phyloP scores from a whole-genome alignment of 352 stramenopile genomes.

The Phytophthora hibernalis region DNA sequence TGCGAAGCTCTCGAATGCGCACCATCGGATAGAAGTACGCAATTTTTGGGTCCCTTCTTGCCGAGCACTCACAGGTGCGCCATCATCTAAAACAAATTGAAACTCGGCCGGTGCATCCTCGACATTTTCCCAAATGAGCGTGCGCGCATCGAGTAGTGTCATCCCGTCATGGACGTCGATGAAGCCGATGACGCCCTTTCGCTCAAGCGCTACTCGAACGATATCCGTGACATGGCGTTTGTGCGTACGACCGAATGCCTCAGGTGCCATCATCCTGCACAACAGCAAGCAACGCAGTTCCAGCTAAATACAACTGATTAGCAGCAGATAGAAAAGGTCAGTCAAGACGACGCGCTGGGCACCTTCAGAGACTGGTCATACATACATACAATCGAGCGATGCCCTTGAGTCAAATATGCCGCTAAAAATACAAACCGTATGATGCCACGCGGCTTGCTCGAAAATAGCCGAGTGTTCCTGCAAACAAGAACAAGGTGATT shows the following conservation, averaged over 20 bases:
- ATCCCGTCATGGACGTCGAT: slow-evolving; percentile 76
- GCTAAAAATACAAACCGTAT: slow-evolving; percentile 30
- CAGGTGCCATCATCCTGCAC: slow-evolving; percentile 62
- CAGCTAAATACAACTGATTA: slow-evolving; percentile 2
- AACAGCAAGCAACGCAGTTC: neutral
- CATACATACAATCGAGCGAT: slow-evolving; percentile 15
- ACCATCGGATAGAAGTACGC: slow-evolving; percentile 72
- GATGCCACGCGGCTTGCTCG: neutral
- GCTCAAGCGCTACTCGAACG: slow-evolving; percentile 70
- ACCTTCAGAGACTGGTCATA: slow-evolving; percentile 19
- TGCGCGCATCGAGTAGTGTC: slow-evolving; percentile 65
- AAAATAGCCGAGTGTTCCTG: slow-evolving; percentile 32
- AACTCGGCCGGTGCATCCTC: slow-evolving; percentile 71
- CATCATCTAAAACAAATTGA: slow-evolving; percentile 78
- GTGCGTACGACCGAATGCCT: slow-evolving; percentile 49
- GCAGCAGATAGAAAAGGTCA: slow-evolving; percentile 10
- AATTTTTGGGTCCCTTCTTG: slow-evolving; percentile 73
- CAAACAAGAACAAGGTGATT: slow-evolving; percentile 16
- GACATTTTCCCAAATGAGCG: slow-evolving; percentile 73
- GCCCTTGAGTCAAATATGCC: neutral
- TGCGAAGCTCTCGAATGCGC: slow-evolving; percentile 62
- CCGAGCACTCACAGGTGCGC: slow-evolving; percentile 58
- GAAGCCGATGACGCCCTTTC: slow-evolving; percentile 71
- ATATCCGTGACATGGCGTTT: slow-evolving; percentile 64
- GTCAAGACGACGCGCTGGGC: neutral